Evolutionary conservation across 306 rosid genomes (phyloP), one percentile per base, ranked within the genome.

Genomic region (Vicia sativa): DNA sequence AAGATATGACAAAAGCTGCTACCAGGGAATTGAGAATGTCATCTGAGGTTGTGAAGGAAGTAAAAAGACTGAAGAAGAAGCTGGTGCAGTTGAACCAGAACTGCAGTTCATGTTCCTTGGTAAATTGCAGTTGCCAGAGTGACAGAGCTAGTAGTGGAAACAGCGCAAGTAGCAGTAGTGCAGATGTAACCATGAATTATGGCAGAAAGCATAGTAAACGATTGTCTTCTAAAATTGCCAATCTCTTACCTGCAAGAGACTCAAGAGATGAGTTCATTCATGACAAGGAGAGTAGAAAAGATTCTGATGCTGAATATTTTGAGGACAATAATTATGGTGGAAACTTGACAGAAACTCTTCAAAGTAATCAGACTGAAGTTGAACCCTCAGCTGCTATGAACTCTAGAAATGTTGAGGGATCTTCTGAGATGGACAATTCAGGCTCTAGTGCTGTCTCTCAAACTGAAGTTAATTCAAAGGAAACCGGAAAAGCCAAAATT

Each of bases 111-210:
- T 87, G 98, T 80, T 92, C 93, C 74, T 72, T 92, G 78, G 91
- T 86, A 78, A 92, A 92, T 76, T 92, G 98, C 84, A 92, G 98
- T 76, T 92, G 98, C 84, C 93, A 86, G 80, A 80, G 96, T 59
- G 98, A 92, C 80, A 84, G 98, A 81, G 98, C 90, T 69, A 92
- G 86, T 80, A 92, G 98, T 81, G 98, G 98, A 58, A 89, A 90
- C 81, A 92, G 89, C 79, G 98, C 98, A 65, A 83, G 98, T 72
- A 87, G 96, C 74, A 87, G 96, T 70, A 49, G 77, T 65, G 77
- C 82, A 67, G 84, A 75, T 68, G 58, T 54, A 60, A 72, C 61
- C 5, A 43, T 52, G 65, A 63, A 79, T 76, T 80, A 80, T 70
- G 73, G 88, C 58, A 84, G 96, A 79, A 92, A 90, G 73, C 84